Base-by-base conservation (phyloP, 352 stramenopile species). In the Thraustotheca clavata region DNA sequence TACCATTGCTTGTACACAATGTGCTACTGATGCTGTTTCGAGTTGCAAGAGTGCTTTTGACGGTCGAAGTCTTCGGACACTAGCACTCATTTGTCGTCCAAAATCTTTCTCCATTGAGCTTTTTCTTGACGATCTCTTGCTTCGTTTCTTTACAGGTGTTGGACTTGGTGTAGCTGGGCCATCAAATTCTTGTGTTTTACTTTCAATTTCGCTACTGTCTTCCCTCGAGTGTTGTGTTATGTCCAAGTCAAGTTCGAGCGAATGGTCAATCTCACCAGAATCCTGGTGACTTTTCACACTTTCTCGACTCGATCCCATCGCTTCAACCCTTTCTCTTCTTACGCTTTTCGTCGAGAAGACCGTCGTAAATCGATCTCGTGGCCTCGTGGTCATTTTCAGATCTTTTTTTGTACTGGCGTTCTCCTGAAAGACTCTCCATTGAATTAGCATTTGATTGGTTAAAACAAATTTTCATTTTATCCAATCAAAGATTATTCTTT, bases 1-100 rank as follows among this genome's bases (percentile, higher is more conserved):
- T 6, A 91, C 79, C 73, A 98, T 92, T 38, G 80, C 80, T 20
- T 78, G 72, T 33, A 94, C 86, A 52, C 82, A 91, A 47, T 91
- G 77, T 32, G 81, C 75, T 11, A 94, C 79, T 6, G 74, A 79
- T 20, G 76, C 71, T 24, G 80, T 75, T n/a, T 94, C 85, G 27
- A 73, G 79, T 55, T 91, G 83, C 26, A 94, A 66, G 18, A 94
- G 55, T 40, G 85, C 79, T 18, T 72, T 74, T 35, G 85, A 87
- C 36, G 85, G 82, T 8, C 72, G 72, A 65, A 94, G 73, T 18
- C 72, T 40, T 31, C 57, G 57, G n/a, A 65, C 57, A 16, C 57
- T 65, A 14, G 57, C 57, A 26, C 38, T 65, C 36, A 62, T 38
- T 9, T 24, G 43, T 9, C 54, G 35, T 14, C 14, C 32, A 6